Conservation (phyloP, 2,329 filamentous ascomycete species). For the Botrytis hyacinthi region DNA sequence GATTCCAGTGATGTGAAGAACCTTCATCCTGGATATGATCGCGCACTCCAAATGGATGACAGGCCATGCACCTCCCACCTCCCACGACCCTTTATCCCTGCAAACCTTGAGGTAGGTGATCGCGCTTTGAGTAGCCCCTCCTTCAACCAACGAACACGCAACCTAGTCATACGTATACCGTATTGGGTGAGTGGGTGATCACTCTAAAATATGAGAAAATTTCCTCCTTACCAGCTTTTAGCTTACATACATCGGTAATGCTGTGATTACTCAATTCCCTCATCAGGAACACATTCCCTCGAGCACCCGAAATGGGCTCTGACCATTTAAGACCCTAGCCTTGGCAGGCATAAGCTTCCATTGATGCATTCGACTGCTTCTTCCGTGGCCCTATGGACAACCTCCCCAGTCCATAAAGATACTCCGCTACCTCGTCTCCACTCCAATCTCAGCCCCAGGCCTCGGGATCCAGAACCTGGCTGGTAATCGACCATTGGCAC, state of each 20-base stretch:
- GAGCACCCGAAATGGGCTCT: background rate
- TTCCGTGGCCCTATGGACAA: slow-evolving; percentile 15
- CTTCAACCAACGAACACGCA: slow-evolving; percentile 10
- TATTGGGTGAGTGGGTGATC: background rate
- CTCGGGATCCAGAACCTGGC: slow-evolving; percentile 28
- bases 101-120: slow-evolving; percentile 15
- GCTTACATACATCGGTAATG: slow-evolving; percentile 3
- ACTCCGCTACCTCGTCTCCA: slow-evolving; percentile 18
- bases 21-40: slow-evolving; percentile 17
- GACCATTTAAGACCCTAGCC: slow-evolving; percentile 1
- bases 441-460: slow-evolving; percentile 27
- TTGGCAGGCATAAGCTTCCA: slow-evolving; percentile 20
- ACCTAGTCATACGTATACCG: slow-evolving; percentile 7
- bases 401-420: slow-evolving; percentile 8
- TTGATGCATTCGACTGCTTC: slow-evolving; percentile 20
- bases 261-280: slow-evolving; percentile 13
- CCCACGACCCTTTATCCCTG: slow-evolving; percentile 19
- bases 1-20: slow-evolving; percentile 11
- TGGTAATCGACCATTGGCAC: slow-evolving; percentile 26
- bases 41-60: slow-evolving; percentile 13
- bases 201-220: background rate
- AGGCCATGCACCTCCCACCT: slow-evolving; percentile 14
- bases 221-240: background rate
- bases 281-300: background rate
- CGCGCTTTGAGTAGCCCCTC: slow-evolving; percentile 17